phyloP scores from a whole-genome alignment of 176 grass and related monocot species.

The Oryza nivara region DNA sequence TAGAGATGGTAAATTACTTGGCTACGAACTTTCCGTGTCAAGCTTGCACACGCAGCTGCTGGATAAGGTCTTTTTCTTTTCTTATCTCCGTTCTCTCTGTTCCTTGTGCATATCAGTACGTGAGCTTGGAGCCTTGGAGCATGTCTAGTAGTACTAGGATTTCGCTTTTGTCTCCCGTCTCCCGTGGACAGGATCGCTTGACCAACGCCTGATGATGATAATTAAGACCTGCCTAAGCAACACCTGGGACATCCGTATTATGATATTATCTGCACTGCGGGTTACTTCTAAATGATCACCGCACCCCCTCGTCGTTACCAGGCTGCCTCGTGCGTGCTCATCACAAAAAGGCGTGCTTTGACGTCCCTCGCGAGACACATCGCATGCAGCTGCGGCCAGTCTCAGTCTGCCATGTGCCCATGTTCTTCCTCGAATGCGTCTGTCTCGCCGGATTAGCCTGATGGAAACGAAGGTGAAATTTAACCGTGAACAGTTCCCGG shows the following conservation, averaged over 20 bases:
- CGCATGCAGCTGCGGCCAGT: neutral
- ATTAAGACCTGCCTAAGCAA: neutral
- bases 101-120: neutral
- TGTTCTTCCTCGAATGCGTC: neutral
- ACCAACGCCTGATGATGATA: neutral
- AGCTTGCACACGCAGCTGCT: neutral
- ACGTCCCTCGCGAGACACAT: neutral
- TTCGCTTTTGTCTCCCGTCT: neutral
- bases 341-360: neutral
- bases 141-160: neutral
- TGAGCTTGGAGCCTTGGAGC: neutral
- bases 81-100: neutral
- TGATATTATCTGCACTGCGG: neutral
- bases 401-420: neutral
- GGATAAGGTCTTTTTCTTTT: neutral
- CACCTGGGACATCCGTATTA: neutral
- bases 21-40: slow-evolving; percentile 21
- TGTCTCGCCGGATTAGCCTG: neutral
- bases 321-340: neutral
- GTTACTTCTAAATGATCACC: neutral
- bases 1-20: neutral
- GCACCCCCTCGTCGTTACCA: neutral
- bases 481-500: neutral
- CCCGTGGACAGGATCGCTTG: neutral
- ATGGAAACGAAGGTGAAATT: neutral